Conservation (phyloP, 2,329 filamentous ascomycete species). For the Diaporthe ampelina region DNA sequence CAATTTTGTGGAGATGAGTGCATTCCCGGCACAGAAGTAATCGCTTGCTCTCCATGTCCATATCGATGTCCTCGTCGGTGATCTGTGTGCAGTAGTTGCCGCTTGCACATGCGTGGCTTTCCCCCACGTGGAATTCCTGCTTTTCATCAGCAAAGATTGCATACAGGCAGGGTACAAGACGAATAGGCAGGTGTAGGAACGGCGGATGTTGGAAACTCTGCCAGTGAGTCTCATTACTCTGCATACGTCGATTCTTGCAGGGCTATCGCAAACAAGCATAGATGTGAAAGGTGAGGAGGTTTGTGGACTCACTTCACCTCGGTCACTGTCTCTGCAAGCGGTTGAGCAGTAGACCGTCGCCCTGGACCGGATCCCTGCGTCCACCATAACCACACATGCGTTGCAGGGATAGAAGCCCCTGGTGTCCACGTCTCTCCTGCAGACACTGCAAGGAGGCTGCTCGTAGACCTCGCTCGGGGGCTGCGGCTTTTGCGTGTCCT, state of each 20-base stretch:
- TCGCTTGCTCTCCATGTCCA: slow-evolving; percentile 41
- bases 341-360: slow-evolving; percentile 48
- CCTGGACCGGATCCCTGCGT: slow-evolving; percentile 41
- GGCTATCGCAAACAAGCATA: not conserved
- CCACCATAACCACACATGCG: slow-evolving; percentile 47
- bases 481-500: slow-evolving; percentile 36
- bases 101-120: slow-evolving; percentile 46
- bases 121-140: slow-evolving; percentile 45
- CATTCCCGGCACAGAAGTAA: slow-evolving; percentile 52
- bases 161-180: not conserved
- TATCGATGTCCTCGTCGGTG: slow-evolving; percentile 43
- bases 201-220: not conserved
- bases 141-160: slow-evolving; percentile 23
- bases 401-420: slow-evolving; percentile 46
- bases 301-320: slow-evolving; percentile 39
- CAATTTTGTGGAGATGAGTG: slow-evolving; percentile 46
- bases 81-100: slow-evolving; percentile 46
- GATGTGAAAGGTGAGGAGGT: not conserved
- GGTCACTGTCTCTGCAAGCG: slow-evolving; percentile 45
- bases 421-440: slow-evolving; percentile 43
- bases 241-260: not conserved
- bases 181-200: not conserved
- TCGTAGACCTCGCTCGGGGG: slow-evolving; percentile 46
- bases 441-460: slow-evolving; percentile 47
- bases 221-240: not conserved